These are phyloP conservation scores for Ambrosia trifida DNA, from an alignment of 129 eudicot genomes.

Conservation along the genomic window DNA sequence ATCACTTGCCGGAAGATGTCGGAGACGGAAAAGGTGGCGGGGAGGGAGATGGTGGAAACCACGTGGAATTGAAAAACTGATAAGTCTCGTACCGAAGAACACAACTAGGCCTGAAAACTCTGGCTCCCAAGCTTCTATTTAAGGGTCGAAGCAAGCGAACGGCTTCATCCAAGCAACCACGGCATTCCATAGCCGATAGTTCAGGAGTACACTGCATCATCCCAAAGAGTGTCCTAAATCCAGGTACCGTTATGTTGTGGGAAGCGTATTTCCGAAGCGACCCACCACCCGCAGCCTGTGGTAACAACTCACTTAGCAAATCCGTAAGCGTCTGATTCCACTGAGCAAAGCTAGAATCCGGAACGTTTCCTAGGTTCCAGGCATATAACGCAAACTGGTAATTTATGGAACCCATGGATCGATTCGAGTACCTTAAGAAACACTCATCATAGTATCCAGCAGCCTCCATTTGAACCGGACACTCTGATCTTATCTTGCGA, in stretches of 20 bases:
- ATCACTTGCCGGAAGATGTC: no score
- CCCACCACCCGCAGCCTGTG: constrained; percentile 31
- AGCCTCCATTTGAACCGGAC: constrained; percentile 34
- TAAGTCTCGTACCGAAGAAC: constrained; percentile 35
- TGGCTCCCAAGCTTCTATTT: constrained; percentile 27
- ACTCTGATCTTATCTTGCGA: not conserved
- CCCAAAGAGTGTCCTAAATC: constrained; percentile 26
- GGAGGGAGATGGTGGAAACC: constrained; percentile 18
- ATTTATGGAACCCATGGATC: not conserved
- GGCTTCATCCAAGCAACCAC: constrained; percentile 28
- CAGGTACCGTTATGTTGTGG: constrained; percentile 9
- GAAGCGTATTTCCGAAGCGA: constrained; percentile 34
- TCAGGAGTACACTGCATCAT: constrained; percentile 69
- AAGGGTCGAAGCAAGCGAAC: constrained; percentile 30
- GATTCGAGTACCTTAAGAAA: constrained; percentile 40
- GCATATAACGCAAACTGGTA: not conserved
- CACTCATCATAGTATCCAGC: constrained; percentile 31
- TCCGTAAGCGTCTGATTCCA: not conserved
- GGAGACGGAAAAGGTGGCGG: no score
- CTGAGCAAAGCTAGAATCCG: constrained; percentile 20
- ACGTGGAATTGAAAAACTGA: constrained; percentile 37
- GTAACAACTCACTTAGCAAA: no score
- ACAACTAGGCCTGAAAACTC: constrained; percentile 38
- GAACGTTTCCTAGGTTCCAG: not conserved
- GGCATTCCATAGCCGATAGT: constrained; percentile 34